Evolutionary conservation across 2,329 filamentous ascomycete genomes (phyloP).

Genomic region (Fusarium sp.): DNA sequence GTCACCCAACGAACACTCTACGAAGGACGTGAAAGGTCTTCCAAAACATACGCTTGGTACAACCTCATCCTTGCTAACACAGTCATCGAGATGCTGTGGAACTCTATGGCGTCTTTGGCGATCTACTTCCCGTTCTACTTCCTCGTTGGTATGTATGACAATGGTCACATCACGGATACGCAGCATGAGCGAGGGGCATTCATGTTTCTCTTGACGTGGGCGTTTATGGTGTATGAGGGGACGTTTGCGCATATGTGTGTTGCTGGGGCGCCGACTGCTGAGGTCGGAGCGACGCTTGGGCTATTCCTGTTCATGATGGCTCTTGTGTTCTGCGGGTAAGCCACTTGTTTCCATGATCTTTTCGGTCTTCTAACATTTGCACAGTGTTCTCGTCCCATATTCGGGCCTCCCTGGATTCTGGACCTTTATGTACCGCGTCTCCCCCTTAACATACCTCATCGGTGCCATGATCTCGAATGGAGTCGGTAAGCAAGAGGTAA

Average conservation of each 20-base stretch:
- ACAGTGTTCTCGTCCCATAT: constrained; percentile 67
- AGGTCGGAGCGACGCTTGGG: constrained; percentile 43
- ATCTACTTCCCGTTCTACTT: constrained; percentile 58
- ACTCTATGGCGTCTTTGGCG: constrained; percentile 54
- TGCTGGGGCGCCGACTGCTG: constrained; percentile 65
- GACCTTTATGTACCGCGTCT: constrained; percentile 75
- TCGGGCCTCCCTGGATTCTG: constrained; percentile 71
- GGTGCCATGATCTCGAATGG: constrained; percentile 64
- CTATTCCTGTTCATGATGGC: constrained; percentile 51
- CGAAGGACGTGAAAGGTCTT: constrained; percentile 83
- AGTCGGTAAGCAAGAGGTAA: constrained; percentile 42
- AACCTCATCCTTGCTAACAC: constrained; percentile 86
- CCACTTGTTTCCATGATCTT: accelerated
- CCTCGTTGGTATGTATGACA: constrained; percentile 73
- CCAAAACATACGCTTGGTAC: constrained; percentile 85
- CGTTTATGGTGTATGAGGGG: constrained; percentile 71
- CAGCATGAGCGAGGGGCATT: constrained; percentile 58
- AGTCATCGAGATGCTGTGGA: constrained; percentile 86
- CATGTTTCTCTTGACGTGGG: constrained; percentile 71
- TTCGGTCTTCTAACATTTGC: accelerated
- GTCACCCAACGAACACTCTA: constrained; percentile 82
- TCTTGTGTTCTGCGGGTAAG: constrained; percentile 37
- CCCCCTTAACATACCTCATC: constrained; percentile 71
- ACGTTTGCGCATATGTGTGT: constrained; percentile 74
- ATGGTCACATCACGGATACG: constrained; percentile 69